Conservation (phyloP, 768 basidiomycete species). For the Pleurotus pulmonarius region DNA sequence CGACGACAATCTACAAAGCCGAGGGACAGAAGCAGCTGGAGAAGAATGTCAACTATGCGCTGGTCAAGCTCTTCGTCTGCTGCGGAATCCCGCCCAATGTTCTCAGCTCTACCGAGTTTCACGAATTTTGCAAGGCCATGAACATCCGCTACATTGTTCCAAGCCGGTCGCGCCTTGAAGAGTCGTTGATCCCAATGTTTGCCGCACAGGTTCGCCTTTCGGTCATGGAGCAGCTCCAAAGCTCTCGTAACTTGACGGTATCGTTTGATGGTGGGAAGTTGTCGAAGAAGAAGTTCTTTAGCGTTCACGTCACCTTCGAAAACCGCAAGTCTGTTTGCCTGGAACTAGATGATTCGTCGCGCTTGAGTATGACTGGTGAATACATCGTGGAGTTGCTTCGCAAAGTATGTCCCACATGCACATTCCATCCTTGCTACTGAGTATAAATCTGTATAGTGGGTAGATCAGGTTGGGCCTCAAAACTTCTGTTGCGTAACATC, state of each 20-base stretch:
- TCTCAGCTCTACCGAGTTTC: constrained; percentile 9
- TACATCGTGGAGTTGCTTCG: constrained; percentile 7
- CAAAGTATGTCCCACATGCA: neutral
- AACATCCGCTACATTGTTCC: constrained; percentile 6
- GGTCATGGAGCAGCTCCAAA: constrained; percentile 1
- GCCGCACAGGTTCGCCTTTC: constrained; percentile 8
- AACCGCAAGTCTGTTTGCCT: constrained; percentile 9
- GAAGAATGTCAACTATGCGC: constrained; percentile 1
- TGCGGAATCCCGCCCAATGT: constrained; percentile 10
- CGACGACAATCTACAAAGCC: neutral
- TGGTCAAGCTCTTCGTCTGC: constrained; percentile 9
- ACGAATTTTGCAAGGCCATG: constrained; percentile 1
- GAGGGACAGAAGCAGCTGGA: constrained; percentile 8
- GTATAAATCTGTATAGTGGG: no score
- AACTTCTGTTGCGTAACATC: neutral
- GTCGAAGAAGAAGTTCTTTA: constrained; percentile 4
- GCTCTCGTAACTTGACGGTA: constrained; percentile 7
- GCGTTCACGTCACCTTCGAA: constrained; percentile 7
- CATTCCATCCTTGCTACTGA: no score
- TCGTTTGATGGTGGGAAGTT: constrained; percentile 13
- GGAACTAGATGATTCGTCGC: constrained; percentile 11
- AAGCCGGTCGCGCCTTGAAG: constrained; percentile 5
- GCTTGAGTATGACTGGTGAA: constrained; percentile 12
- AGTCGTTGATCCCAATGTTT: constrained; percentile 9
- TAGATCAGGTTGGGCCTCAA: neutral